Evolutionary conservation across 177 flowering plant species (phyloP).

Genomic region (Vitis hybrid): DNA sequence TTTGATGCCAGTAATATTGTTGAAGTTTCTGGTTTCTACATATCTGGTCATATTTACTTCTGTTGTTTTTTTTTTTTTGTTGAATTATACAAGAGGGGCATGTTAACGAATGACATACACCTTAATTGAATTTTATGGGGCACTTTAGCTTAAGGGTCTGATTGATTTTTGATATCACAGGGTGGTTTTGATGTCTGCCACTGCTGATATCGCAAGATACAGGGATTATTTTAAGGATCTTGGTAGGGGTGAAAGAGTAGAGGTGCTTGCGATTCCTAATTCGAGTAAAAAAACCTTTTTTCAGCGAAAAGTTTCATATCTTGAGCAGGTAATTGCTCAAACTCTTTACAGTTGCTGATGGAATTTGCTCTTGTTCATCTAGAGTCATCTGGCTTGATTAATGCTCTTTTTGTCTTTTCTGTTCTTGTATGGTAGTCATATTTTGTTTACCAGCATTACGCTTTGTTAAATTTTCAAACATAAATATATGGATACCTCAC

Average conservation of each 20-base stretch:
- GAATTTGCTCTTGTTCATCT: background rate
- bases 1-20: background rate
- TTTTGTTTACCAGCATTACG: too few species aligned
- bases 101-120: background rate
- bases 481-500: too few species aligned
- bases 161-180: slow-evolving; percentile 38
- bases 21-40: background rate
- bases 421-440: background rate
- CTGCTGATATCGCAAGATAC: slow-evolving; percentile 84
- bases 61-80: background rate
- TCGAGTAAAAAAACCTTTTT: slow-evolving; percentile 50
- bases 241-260: slow-evolving; percentile 90
- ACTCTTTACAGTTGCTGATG: background rate
- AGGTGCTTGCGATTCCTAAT: slow-evolving; percentile 86
- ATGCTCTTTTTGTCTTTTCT: background rate
- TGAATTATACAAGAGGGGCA: too few species aligned
- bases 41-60: background rate
- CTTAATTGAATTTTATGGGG: background rate
- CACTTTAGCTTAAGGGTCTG: slow-evolving; percentile 1
- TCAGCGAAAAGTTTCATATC: slow-evolving; percentile 67
- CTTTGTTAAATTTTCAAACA: too few species aligned
- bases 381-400: background rate
- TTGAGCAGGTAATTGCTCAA: slow-evolving; percentile 69
- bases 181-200: slow-evolving; percentile 98
- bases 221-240: slow-evolving; percentile 88